A percentile compares a stretch with the other conserved stretches of the same genome.
phyloP scores from a whole-genome alignment of 2,329 filamentous ascomycete genomes.

The Phyllosticta citriasiana region DNA sequence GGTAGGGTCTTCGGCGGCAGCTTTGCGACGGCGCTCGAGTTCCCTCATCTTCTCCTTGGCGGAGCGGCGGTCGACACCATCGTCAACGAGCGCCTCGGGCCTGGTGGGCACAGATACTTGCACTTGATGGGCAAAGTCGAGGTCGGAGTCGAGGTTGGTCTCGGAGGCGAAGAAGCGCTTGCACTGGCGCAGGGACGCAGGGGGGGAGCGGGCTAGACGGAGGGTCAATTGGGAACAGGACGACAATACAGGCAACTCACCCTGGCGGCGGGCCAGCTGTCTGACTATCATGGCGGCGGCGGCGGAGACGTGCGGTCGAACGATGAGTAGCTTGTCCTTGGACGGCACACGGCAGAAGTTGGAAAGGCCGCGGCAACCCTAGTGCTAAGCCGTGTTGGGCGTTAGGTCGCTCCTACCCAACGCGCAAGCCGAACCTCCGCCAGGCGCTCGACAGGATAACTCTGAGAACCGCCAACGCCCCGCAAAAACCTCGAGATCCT shows the following conservation, averaged over 20 bases:
- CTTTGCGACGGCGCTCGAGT: conserved; percentile 15
- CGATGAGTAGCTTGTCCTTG: background rate
- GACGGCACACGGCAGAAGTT: background rate
- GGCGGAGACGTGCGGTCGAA: background rate
- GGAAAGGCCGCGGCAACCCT: background rate
- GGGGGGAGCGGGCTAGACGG: conserved; percentile 22
- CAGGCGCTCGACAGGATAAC: conserved; percentile 8
- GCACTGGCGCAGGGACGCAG: conserved; percentile 18
- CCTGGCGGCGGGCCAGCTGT: conserved; percentile 30
- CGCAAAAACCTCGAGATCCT: conserved; percentile 1
- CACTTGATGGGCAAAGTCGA: conserved; percentile 22
- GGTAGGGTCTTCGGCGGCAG: conserved; percentile 12
- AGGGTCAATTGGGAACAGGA: conserved; percentile 7
- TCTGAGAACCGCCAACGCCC: conserved; percentile 5
- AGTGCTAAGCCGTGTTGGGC: background rate
- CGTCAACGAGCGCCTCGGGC: conserved; percentile 18
- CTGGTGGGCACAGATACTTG: background rate
- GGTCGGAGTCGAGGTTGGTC: conserved; percentile 23
- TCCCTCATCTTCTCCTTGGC: background rate
- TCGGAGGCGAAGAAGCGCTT: conserved; percentile 24
- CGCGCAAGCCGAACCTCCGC: background rate
- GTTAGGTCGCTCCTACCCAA: background rate
- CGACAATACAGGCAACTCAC: conserved; percentile 16
- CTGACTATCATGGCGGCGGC: conserved; percentile 32
- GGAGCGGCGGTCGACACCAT: conserved; percentile 23